Base-by-base conservation (phyloP, 2,329 filamentous ascomycete species). In the Seiridium unicorne region DNA sequence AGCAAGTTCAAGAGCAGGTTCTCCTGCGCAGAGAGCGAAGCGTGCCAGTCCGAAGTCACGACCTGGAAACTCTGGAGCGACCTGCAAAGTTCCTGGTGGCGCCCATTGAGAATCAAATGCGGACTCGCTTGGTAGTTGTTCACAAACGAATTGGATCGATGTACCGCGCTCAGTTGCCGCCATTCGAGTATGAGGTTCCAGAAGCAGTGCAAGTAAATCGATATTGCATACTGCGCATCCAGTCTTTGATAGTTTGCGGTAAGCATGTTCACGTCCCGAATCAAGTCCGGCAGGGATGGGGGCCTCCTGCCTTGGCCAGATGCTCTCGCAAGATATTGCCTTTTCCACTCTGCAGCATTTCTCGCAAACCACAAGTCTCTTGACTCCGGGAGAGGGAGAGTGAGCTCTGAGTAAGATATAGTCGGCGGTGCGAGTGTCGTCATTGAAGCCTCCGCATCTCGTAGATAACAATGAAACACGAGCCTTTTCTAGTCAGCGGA, bases 381-480 rank as follows among this genome's bases (percentile, higher is more conserved):
- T 0, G 84, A 77, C 61, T 83, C 84, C 0, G 89, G 89, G 0
- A 92, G 72, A 1, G 88, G 87, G 3, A 91, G 74, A 3, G 84
- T 84, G 54, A 92, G 74, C 66, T 92, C 89, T 0, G 87, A 81
- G 66, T 90, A 92, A 0, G 88, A 89, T 64, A 91, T 84, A 26
- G 86, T 76, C 0, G 88, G 86, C 61, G 84, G 87, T 31, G 83
- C 85, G 58, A 89, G 77, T 3, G 89, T 79, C 1, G 86, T 84
- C 76, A 92, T 88, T 2, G 89, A 90, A 3, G 84, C 80, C 62
- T 90, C 86, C 0, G 86, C 80, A 66, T 92, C 89, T 60, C 87
- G 81, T 4, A 88, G 73, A 64, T 89, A 89, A 11, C 84, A 76
- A 67, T 89, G 86, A 61, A 89, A 87, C 3, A 85, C 84, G 2